Base-by-base conservation (phyloP, 805 yeast genomes). In the Hanseniaspora hatyaiensis region DNA sequence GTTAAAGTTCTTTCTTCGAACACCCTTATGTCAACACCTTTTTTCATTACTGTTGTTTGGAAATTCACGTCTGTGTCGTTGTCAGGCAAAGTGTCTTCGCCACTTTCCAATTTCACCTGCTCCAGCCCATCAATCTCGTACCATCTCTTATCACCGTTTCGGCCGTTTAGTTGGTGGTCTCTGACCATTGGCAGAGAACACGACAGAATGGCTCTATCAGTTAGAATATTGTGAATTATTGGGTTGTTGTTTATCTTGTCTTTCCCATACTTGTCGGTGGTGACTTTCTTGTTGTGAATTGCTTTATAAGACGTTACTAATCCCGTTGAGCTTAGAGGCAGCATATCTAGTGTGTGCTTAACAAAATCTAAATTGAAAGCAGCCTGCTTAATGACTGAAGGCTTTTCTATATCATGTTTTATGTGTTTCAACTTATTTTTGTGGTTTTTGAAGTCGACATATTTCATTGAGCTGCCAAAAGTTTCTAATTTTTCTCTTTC, bases 181-280 rank as follows among this genome's bases (percentile, higher is more conserved):
- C 67, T 68, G 23, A 61, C 72, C 22, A 83, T 77, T 0, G 98
- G 96, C 34, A 92, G 67, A 0, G 97, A 88, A 0, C 96, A 85
- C 1, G 96, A 86, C 18, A 89, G 79, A 8, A 85, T 71, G 1
- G 97, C 86, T 45, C 97, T 69, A 60, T 92, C 97, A 0, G 99
- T 92, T 32, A 92, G 69, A 13, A 92, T 73, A 59, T 92, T 92
- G 62, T 88, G 85, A 13, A 92, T 77, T 34, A 92, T 73, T 1
- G 99, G 98, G 60, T 92, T 92, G 51, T 73, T 71, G 15, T 36
- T 40, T 12, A 6, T 5, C 5, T 28, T 28, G 8, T 29, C 42
- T 15, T 29, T 28, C 11, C 61, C 61, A 4, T 63, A 50, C 15
- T 59, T 57, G 33, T 62, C 59, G 6, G 83, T 77, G 6, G 29